phyloP scores from a whole-genome alignment of 768 basidiomycete species.

The Mycena leptocephala region DNA sequence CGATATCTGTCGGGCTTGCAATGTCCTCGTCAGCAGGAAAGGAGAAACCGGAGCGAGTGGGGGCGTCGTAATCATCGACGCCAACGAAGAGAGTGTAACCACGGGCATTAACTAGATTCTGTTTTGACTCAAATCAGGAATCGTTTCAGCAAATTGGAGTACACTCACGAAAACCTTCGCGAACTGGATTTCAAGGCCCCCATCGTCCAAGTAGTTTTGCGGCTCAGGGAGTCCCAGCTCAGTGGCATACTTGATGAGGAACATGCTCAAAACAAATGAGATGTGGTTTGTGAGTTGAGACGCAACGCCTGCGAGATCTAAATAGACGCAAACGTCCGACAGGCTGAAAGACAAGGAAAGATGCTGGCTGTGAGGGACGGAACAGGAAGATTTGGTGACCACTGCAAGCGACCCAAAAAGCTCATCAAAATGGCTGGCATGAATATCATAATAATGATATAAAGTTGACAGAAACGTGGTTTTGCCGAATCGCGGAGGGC shows the following conservation, averaged over 20 bases:
- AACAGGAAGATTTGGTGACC: background rate
- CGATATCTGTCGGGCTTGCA: background rate
- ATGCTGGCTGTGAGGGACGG: background rate
- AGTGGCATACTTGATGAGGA: constrained; percentile 15
- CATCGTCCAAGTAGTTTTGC: background rate
- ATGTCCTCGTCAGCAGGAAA: background rate
- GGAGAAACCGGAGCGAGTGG: background rate
- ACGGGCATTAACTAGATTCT: constrained; percentile 1
- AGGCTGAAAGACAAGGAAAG: background rate
- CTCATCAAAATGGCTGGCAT: background rate
- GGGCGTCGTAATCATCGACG: constrained; percentile 21
- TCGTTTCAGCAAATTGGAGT: background rate
- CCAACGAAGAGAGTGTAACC: constrained; percentile 22
- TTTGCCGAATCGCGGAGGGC: constrained; percentile 17
- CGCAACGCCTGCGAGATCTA: background rate
- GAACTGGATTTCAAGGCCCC: background rate
- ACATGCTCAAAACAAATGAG: background rate
- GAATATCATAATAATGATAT: background rate
- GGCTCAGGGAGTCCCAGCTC: constrained; percentile 15
- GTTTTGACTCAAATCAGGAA: background rate
- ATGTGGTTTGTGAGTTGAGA: background rate
- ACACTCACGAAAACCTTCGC: constrained; percentile 18
- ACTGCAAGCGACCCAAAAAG: background rate
- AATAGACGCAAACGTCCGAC: background rate
- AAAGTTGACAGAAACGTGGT: constrained; percentile 3